Evolutionary conservation across 2,329 filamentous ascomycete genomes (phyloP).

Genomic region (Hypocreales sp.): DNA sequence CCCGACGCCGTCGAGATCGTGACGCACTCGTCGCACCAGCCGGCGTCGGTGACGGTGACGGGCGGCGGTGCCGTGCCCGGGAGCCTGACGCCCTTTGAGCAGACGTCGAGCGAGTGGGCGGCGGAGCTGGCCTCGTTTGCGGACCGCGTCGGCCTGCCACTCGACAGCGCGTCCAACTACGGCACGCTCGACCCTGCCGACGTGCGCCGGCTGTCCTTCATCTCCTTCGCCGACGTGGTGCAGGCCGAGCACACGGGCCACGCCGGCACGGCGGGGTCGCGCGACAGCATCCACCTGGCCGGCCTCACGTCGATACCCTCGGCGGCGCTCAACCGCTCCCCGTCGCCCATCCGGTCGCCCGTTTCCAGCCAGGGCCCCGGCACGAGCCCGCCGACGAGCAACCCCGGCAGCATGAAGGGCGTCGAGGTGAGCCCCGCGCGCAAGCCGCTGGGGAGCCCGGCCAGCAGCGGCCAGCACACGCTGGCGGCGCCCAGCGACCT

Average conservation of each 20-base stretch:
- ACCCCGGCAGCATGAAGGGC: conserved; percentile 57
- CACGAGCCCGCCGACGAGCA: conserved; percentile 62
- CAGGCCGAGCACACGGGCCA: conserved; percentile 62
- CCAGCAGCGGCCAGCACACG: conserved; percentile 34
- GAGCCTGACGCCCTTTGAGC: conserved; percentile 20
- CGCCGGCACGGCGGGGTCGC: conserved; percentile 31
- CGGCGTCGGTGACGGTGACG: conserved; percentile 53
- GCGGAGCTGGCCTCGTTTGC: conserved; percentile 42
- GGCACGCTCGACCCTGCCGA: conserved; percentile 61
- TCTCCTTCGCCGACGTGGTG: conserved; percentile 92
- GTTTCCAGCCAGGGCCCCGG: conserved; percentile 54
- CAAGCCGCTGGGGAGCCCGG: conserved; percentile 47
- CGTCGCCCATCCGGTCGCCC: conserved; percentile 67
- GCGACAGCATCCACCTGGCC: conserved; percentile 55
- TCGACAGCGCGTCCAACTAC: conserved; percentile 59
- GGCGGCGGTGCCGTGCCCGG: conserved; percentile 19
- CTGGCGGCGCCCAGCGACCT: conserved; percentile 43
- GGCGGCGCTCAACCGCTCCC: conserved; percentile 45
- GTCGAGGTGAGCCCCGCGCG: conserved; percentile 52
- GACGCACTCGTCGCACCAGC: conserved; percentile 71
- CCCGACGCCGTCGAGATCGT: conserved; percentile 88
- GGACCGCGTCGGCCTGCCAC: conserved; percentile 22
- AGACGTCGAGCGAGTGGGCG: conserved; percentile 32
- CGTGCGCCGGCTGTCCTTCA: conserved; percentile 76
- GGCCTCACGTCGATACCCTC: conserved; percentile 47